These are phyloP conservation scores for Panus rudis DNA, from an alignment of 768 basidiomycete genomes.

Conservation along the genomic window DNA sequence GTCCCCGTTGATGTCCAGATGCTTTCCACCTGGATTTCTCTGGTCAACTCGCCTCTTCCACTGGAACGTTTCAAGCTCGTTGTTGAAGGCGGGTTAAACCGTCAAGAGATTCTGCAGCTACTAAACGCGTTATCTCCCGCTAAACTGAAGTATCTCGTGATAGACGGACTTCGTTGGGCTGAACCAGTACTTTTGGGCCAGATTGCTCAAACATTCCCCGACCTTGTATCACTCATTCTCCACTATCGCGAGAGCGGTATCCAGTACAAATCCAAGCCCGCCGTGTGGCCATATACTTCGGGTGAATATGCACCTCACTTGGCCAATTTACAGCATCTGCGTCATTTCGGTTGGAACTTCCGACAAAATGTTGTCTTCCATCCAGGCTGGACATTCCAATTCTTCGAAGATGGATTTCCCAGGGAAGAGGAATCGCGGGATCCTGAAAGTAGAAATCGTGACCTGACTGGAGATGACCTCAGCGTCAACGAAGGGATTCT, in stretches of 20 bases:
- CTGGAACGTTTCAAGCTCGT: conserved; percentile 2
- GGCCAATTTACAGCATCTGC: neutral
- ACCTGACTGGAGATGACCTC: neutral
- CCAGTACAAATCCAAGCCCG: neutral
- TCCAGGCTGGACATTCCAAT: neutral
- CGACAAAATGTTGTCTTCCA: neutral
- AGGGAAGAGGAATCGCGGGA: neutral
- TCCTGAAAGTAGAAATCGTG: neutral
- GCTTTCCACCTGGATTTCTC: neutral
- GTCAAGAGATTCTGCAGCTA: neutral
- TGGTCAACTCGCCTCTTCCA: neutral
- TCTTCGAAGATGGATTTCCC: neutral
- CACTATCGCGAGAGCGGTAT: neutral
- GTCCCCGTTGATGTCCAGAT: neutral
- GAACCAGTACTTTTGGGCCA: neutral
- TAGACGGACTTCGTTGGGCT: conserved; percentile 1
- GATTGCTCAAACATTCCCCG: conserved; percentile 1
- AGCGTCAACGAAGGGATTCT: neutral
- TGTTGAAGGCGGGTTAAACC: neutral
- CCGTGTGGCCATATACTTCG: neutral
- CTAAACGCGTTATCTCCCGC: neutral
- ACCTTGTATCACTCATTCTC: conserved; percentile 1
- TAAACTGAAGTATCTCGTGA: neutral
- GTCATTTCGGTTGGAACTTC: conserved; percentile 5
- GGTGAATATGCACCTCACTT: conserved; percentile 6